phyloP scores from a whole-genome alignment of 352 stramenopile genomes.

The Plasmopara viticola region DNA sequence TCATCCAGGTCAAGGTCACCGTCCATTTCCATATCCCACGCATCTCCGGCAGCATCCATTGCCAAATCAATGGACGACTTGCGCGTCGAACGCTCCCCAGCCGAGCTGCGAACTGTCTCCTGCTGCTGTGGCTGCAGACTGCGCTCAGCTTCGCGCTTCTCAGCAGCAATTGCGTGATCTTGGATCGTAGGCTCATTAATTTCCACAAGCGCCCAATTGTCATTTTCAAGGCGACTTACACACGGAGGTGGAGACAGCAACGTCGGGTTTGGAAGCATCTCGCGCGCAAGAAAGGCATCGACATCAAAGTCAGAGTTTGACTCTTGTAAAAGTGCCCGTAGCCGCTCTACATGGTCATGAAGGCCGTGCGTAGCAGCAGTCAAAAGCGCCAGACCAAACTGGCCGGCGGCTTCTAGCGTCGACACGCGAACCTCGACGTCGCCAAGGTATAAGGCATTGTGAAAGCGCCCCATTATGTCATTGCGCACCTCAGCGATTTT shows the following conservation, averaged over 20 bases:
- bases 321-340: conserved; percentile 89
- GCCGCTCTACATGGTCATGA: conserved; percentile 90
- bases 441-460: conserved; percentile 97
- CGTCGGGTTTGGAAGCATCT: conserved; percentile 58
- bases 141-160: conserved; percentile 74
- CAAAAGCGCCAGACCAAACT: conserved; percentile 94
- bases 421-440: conserved; percentile 94
- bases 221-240: conserved; percentile 87
- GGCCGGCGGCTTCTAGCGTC: conserved; percentile 94
- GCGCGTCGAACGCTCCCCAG: conserved; percentile 43
- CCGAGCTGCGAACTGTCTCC: conserved; percentile 16
- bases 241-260: conserved; percentile 92
- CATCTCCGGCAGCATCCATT: conserved; percentile 66
- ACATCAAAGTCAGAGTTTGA: conserved; percentile 76
- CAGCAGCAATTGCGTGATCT: conserved; percentile 71
- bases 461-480: conserved; percentile 98
- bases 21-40: conserved; percentile 75
- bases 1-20: conserved; percentile 85
- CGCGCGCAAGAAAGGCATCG: conserved; percentile 54
- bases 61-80: conserved; percentile 71
- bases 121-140: conserved; percentile 52
- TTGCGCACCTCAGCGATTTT: conserved; percentile 98
- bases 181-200: conserved; percentile 88
- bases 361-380: conserved; percentile 95
- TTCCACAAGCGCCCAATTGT: conserved; percentile 98